Evolutionary conservation across 768 basidiomycete genomes (phyloP), one percentile per base, ranked within the genome.

Genomic region (Psilocybe azurescens): DNA sequence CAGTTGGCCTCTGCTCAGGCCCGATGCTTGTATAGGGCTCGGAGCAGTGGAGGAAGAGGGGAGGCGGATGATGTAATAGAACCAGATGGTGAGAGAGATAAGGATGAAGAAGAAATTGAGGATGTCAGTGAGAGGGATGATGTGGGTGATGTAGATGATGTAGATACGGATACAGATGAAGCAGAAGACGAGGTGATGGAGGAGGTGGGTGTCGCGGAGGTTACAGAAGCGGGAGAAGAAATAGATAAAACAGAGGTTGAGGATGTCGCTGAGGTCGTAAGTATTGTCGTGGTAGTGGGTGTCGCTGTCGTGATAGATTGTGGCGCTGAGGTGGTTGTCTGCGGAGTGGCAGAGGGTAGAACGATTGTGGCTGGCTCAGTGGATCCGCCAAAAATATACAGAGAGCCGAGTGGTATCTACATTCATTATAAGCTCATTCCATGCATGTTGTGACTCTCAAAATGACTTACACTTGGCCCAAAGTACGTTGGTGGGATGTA

Each of bases 401-500:
- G 79, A 33, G 86, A 75, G 49, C 86, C 89, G 32, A 94, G 78
- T 32, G 93, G 93, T 67, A 94, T 92, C 91, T 93, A 57, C 14
- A 11, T 3, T 32, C 5, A 64, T 52, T 3, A 13, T 63, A 1
- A 70, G 54, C 47, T n/a, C 33, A 39, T 18, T 28, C 33, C 33
- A 49, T 38, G 38, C 16, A 44, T 18, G 59, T 56, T 20, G 28
- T 56, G 59, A 29, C 48, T 38, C n/a, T 6, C 3, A 13, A 30
- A 18, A 54, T 16, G 7, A 84, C 91, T 84, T 71, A 93, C 91
- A 73, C 88, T 88, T 56, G 93, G 91, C 32, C 93, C 93, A 66
- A 84, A 92, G 75, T 94, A 94, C 0, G 92, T 93, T 66, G 93
- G 76, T 44, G 93, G 90, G 53, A 93, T 70, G 66, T 81, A 85